Evolutionary conservation across 1,139 yeast species (phyloP).

Genomic region (Sugiyamaella neomexicana): DNA sequence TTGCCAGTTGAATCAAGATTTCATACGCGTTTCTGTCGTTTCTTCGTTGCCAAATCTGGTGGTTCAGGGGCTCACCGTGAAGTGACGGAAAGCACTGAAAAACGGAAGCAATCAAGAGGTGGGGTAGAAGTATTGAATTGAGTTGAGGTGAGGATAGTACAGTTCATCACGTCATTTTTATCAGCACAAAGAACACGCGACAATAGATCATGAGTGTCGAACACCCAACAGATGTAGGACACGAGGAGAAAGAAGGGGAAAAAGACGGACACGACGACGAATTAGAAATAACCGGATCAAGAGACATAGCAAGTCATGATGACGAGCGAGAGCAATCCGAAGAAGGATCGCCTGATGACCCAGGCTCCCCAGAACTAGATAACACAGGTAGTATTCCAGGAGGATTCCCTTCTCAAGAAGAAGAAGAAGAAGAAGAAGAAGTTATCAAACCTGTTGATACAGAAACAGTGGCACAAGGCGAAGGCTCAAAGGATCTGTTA

Average conservation of each 20-base stretch:
- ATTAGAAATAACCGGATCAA: conserved; percentile 4
- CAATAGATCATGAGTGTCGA: not conserved
- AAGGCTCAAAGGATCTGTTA: not conserved
- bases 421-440: not conserved
- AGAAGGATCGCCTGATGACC: too few relatives aligned
- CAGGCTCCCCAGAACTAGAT: too few relatives aligned
- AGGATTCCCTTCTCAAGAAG: not conserved
- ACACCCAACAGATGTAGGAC: not conserved
- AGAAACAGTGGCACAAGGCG: not conserved
- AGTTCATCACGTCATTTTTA: too few relatives aligned
- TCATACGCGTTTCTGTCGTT: not conserved
- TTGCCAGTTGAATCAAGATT: not conserved
- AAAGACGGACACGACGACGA: not conserved
- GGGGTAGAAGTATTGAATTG: not conserved
- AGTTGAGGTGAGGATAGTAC: too few relatives aligned
- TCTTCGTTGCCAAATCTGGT: not conserved
- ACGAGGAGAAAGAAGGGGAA: not conserved
- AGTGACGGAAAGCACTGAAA: too few relatives aligned
- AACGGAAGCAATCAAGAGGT: not conserved
- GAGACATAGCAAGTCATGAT: not conserved
- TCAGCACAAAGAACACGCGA: too few relatives aligned
- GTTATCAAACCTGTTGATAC: not conserved
- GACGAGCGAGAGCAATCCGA: too few relatives aligned
- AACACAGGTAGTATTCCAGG: not conserved
- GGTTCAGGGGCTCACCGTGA: not conserved